phyloP scores from a whole-genome alignment of 1,139 yeast species.

The Pichia sp. region DNA sequence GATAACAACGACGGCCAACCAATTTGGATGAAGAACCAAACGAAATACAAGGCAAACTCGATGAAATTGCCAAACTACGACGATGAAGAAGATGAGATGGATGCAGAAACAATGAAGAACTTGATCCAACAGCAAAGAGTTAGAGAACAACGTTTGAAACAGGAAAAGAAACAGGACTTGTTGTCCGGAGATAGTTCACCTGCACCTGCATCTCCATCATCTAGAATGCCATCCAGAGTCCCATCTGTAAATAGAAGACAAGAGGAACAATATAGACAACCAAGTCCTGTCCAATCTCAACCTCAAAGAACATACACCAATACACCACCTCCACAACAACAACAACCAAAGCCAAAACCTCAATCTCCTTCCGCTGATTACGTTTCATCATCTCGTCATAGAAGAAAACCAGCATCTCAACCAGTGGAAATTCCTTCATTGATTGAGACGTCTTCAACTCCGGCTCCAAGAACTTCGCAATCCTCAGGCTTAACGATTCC shows the following conservation, averaged over 20 bases:
- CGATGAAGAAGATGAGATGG: slow-evolving; percentile 35
- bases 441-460: slow-evolving; percentile 11
- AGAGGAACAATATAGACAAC: no score
- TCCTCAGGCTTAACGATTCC: slow-evolving; percentile 17
- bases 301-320: no score
- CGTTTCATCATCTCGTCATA: slow-evolving; percentile 6
- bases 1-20: slow-evolving; percentile 51
- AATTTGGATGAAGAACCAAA: slow-evolving; percentile 75
- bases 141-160: slow-evolving; percentile 33
- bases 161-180: neutral
- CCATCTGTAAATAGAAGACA: neutral
- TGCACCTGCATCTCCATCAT: no score
- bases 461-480: slow-evolving; percentile 9
- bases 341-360: neutral
- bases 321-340: neutral
- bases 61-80: slow-evolving; percentile 39
- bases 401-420: neutral
- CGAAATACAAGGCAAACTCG: slow-evolving; percentile 44
- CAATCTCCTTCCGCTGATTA: slow-evolving; percentile 4
- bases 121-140: slow-evolving; percentile 41
- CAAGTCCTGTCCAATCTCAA: no score
- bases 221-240: neutral
- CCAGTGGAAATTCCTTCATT: slow-evolving; percentile 1
- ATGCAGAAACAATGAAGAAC: slow-evolving; percentile 41
- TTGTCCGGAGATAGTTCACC: no score